These are phyloP conservation scores for Rossbeevera mucosa DNA, from an alignment of 768 basidiomycete genomes.

Conservation along the genomic window DNA sequence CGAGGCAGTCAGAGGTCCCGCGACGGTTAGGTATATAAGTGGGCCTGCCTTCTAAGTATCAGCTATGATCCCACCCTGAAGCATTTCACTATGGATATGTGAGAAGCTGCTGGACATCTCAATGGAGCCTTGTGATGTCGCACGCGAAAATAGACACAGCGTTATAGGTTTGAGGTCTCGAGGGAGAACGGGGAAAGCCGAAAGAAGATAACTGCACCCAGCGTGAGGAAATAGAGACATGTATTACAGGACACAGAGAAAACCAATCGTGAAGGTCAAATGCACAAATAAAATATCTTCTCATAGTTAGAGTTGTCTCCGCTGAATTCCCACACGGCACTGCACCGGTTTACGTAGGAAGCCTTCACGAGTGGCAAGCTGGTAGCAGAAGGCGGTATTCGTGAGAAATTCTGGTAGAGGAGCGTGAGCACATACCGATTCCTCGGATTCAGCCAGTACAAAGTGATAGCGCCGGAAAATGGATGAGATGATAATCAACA, in stretches of 20 bases:
- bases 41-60: background rate
- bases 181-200: background rate
- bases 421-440: constrained; percentile 41
- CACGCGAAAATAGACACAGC: constrained; percentile 16
- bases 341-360: constrained; percentile 80
- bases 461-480: constrained; percentile 74
- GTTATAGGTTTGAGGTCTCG: too few relatives aligned
- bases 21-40: constrained; percentile 12
- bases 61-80: constrained; percentile 4
- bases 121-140: background rate
- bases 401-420: constrained; percentile 3
- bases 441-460: constrained; percentile 56
- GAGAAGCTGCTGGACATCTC: background rate
- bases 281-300: background rate
- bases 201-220: background rate
- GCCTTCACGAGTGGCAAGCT: constrained; percentile 78
- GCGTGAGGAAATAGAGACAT: background rate
- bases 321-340: constrained; percentile 69
- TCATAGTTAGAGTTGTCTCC: constrained; percentile 42
- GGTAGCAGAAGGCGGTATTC: constrained; percentile 1
- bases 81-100: constrained; percentile 4
- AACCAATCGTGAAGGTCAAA: constrained; percentile 1
- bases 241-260: background rate
- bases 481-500: constrained; percentile 77
- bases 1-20: constrained; percentile 9